Evolutionary conservation across 257 asterid species (phyloP).

Genomic region (Ophiorrhiza pumila): DNA sequence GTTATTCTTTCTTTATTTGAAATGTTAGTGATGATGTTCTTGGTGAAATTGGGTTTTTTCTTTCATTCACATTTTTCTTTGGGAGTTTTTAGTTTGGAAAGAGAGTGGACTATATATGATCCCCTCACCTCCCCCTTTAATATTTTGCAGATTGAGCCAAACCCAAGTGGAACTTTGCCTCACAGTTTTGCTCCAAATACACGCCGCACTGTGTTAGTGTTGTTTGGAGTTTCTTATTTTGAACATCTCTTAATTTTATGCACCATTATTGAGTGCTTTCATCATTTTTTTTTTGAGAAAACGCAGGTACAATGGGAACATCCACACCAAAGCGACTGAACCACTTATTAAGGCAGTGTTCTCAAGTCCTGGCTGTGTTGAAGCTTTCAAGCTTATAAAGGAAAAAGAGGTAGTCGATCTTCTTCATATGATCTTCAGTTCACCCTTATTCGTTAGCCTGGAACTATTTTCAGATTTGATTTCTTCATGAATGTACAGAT

Average conservation of each 20-base stretch:
- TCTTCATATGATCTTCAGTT: background rate
- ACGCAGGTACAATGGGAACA: conserved; percentile 90
- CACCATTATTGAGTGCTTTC: background rate
- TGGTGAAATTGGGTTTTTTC: conserved; percentile 8
- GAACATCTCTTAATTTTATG: background rate
- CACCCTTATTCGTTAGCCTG: background rate
- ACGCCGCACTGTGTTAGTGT: conserved; percentile 98
- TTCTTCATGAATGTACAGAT: background rate
- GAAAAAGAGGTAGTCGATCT: conserved; percentile 72
- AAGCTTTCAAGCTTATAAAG: conserved; percentile 81
- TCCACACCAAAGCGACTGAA: conserved; percentile 82
- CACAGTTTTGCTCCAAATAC: conserved; percentile 97
- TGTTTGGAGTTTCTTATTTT: conserved; percentile 20
- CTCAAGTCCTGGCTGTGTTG: conserved; percentile 80
- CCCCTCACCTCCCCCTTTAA: conserved; percentile 21
- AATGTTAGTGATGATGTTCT: background rate
- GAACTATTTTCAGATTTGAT: background rate
- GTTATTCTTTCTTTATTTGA: background rate
- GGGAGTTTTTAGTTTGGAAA: background rate
- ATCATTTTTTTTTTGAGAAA: conserved; percentile 39
- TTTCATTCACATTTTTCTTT: background rate
- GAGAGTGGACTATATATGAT: conserved; percentile 11
- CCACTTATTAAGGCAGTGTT: conserved; percentile 89
- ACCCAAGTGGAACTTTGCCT: conserved; percentile 97
- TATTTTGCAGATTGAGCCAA: conserved; percentile 87